Evolutionary conservation across 2,329 filamentous ascomycete genomes (phyloP), one percentile per base, ranked within the genome.

Genomic region (Ophiostoma angusticollis): DNA sequence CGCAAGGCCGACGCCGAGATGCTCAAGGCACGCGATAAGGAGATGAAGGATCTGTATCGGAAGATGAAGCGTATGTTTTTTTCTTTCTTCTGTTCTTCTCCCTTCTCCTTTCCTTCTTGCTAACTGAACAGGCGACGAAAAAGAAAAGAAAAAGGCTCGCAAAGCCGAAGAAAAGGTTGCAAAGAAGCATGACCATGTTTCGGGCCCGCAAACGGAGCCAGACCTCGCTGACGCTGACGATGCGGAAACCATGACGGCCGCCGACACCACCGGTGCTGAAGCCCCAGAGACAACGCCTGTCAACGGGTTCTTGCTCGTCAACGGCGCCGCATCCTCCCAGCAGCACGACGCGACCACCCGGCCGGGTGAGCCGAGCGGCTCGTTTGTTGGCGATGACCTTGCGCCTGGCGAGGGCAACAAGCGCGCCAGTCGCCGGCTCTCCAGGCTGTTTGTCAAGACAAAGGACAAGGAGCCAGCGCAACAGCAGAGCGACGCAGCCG

Each of bases 41-140:
- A 76, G 52, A 54, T 68, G 4, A 68, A 68, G 38, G 67, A 72
- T 5, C 64, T 68, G 13, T 60, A 65, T 28, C 69, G 63, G 50
- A 70, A 68, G 46, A 50, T 72, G 13, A 80, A 70, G 54, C 71
- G 80, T 82, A 56, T 56, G 73, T 59, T 21, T 16, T 19, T 12
- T 7, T 19, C 6, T 12, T n/a, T 17, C 3, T 31, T 1, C 36
- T 18, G 3, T 8, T 19, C 14, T 29, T 11, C 21, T 27, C 14
- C 30, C 21, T 22, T n/a, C 13, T 4, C 3, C 13, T 27, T 16
- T 14, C 22, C 1, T 5, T 4, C 23, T 22, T 6, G 13, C 27
- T 31, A 21, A 32, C 21, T 11, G 29, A 17, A 25, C 43, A 70
- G 64, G 63, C 7, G 58, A 65, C 45, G 61, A 62, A 39, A 65